These are phyloP conservation scores for Scutellaria baicalensis DNA, from an alignment of 257 asterid genomes.

Conservation along the genomic window DNA sequence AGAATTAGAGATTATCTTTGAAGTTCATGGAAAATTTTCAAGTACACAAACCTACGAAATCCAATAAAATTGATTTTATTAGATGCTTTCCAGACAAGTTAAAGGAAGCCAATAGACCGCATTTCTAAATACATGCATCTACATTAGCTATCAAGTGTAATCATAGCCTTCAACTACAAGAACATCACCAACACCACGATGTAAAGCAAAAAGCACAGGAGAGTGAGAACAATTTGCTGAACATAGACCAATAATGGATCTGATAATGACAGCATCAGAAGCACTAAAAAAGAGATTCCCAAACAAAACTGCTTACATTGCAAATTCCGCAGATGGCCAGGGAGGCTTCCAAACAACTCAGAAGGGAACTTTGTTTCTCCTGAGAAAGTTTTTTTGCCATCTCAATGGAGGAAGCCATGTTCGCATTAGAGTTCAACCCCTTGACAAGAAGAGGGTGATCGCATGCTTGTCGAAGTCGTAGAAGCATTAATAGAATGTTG, in stretches of 20 bases:
- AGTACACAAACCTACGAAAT: neutral
- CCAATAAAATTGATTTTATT: neutral
- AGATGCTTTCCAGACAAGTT: neutral
- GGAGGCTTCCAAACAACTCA: conserved; percentile 84
- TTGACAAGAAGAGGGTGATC: conserved; percentile 97
- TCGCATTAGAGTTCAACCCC: conserved; percentile 50
- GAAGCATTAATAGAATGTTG: conserved; percentile 86
- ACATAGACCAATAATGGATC: neutral
- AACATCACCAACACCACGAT: neutral
- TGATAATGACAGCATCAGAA: neutral
- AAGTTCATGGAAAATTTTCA: neutral
- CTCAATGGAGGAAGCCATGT: conserved; percentile 62
- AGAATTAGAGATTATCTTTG: neutral
- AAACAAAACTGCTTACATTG: conserved; percentile 53
- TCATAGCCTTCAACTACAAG: neutral
- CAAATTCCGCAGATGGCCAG: conserved; percentile 87
- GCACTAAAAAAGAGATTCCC: neutral
- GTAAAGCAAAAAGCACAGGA: neutral
- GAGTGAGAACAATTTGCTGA: neutral
- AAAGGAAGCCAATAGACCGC: neutral
- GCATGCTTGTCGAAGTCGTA: conserved; percentile 98
- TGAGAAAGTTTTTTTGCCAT: conserved; percentile 71
- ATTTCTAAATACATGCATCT: neutral
- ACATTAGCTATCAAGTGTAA: neutral
- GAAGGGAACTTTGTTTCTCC: conserved; percentile 54